Percentiles rank a stretch among this genome's conserved stretches.
These are phyloP conservation scores for Fraxinus velutina DNA, from an alignment of 305 asterid species.

Conservation along the genomic window DNA sequence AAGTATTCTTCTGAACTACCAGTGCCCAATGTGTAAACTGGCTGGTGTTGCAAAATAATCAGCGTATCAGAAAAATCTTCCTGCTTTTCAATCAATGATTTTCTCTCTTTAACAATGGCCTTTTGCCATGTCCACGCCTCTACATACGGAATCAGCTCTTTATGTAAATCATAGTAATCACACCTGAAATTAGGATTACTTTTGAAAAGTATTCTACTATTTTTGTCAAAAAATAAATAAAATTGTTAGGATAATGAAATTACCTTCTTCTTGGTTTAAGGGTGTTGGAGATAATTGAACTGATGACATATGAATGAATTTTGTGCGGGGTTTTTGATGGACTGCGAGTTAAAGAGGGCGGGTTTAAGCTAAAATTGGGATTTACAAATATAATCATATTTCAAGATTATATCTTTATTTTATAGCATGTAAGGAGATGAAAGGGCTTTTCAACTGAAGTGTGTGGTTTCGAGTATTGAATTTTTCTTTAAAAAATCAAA, in stretches of 20 bases:
- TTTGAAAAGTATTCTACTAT: not conserved
- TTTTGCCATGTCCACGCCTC: constrained; percentile 90
- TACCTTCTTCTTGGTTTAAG: constrained; percentile 51
- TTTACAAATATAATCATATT: constrained; percentile 27
- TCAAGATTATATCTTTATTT: not conserved
- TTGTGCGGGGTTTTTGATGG: constrained; percentile 23
- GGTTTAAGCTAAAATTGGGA: constrained; percentile 18
- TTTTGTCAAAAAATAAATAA: not conserved
- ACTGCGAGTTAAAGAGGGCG: constrained; percentile 8
- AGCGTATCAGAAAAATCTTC: constrained; percentile 61
- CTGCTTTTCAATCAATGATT: constrained; percentile 27
- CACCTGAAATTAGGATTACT: constrained; percentile 38
- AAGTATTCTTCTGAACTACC: constrained; percentile 62
- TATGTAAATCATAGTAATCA: constrained; percentile 66
- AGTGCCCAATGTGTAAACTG: constrained; percentile 84
- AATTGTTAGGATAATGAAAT: not conserved
- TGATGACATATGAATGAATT: not conserved
- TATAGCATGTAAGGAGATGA: too few species aligned
- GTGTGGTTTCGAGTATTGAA: too few species aligned
- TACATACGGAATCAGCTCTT: constrained; percentile 63
- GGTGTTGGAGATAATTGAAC: constrained; percentile 18
- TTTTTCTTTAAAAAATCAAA: too few species aligned
- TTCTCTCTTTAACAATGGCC: constrained; percentile 53
- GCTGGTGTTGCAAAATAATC: constrained; percentile 69
- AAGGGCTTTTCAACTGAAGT: too few species aligned